Base-by-base conservation (phyloP, 805 yeast species). In the Hanseniaspora jakobsenii region DNA sequence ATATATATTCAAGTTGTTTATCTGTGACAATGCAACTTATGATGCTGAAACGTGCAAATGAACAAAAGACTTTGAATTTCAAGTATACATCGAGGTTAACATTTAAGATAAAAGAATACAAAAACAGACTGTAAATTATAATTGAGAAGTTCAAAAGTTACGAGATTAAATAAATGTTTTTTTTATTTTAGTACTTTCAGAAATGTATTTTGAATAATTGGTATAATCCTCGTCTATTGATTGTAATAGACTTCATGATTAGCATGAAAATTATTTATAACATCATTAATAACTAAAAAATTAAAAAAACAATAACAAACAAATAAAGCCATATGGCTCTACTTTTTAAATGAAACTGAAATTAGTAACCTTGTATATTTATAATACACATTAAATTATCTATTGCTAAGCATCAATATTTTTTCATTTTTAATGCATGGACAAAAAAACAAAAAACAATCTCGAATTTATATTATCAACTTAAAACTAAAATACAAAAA, bases 241-340 rank as follows among this genome's bases (percentile, higher is more conserved):
- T 42, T 37, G 16, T 39, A 34, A 48, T 17, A 38, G 30, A 37
- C 28, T 32, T 60, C 64, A 60, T 60, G 62, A 60, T 60, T 60
- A 60, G 64, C 64, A 60, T 60, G 63, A 54, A 58, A 58, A 52
- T 50, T 49, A 43, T 38, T 36, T 40, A 21, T 35, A 35, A 23
- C 48, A 46, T 46, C 48, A 36, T 46, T 35, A 40, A 35, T 35
- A 30, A 17, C 21, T 26, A 9, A 28, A 6, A 28, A 28, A 28
- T 13, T n/a, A 31, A 31, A 31, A 31, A 3, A n/a, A 17, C 4
- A 18, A 31, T n/a, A n/a, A n/a, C n/a, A n/a, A n/a, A n/a, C n/a
- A n/a, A n/a, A n/a, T n/a, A n/a, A n/a, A n/a, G n/a, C n/a, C n/a
- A n/a, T n/a, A n/a, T n/a, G n/a, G n/a, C n/a, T n/a, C n/a, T n/a